Evolutionary conservation across 2,329 filamentous ascomycete species (phyloP), one percentile per base, ranked within the genome.

Genomic region (Pseudogymnoascus sp.): DNA sequence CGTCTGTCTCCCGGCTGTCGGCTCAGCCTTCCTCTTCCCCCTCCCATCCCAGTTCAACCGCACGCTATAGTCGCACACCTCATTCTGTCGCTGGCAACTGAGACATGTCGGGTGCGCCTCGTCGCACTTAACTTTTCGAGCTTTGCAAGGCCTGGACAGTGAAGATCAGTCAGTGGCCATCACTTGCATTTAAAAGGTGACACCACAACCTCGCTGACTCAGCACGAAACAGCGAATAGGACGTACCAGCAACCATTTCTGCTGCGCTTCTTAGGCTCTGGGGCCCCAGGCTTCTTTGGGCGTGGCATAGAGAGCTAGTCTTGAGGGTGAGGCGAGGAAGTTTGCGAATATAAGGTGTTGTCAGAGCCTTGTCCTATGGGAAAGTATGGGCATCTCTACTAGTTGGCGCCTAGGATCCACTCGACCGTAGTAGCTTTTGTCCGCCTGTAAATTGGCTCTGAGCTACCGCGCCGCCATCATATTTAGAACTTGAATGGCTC

Each of bases 1-100:
- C n/a, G 51, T 34, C 16, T 57, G 51, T 19, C 16, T 36, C 8
- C 28, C 60, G 28, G 14, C 63, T 31, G 57, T 36, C 11, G 75
- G 67, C 68, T 80, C 77, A 62, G 77, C 77, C 66, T 81, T 82
- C 75, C 83, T 85, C 72, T 85, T 88, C 61, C 83, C 81, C 64
- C 90, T 83, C 4, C 90, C 89, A 66, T 89, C 87, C 90, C 90
- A 93, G 71, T 93, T 93, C 68, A 93, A 78, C 34, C 89, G 83
- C 69, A 93, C 90, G 70, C 85, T 90, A 74, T 93, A 93, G 75
- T 95, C 90, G 77, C 90, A 95, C 57, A 79, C 78, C 72, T 92
- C 89, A 66, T 86, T 86, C 67, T 87, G 85, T 66, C 85, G 85
- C 70, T 86, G 81, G 75, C 90, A 93, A 72, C 92, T 92, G 60